Percentiles rank a stretch among this genome's conserved stretches.
phyloP scores from a whole-genome alignment of 179 eudicot species.

The Patellifolia procumbens region DNA sequence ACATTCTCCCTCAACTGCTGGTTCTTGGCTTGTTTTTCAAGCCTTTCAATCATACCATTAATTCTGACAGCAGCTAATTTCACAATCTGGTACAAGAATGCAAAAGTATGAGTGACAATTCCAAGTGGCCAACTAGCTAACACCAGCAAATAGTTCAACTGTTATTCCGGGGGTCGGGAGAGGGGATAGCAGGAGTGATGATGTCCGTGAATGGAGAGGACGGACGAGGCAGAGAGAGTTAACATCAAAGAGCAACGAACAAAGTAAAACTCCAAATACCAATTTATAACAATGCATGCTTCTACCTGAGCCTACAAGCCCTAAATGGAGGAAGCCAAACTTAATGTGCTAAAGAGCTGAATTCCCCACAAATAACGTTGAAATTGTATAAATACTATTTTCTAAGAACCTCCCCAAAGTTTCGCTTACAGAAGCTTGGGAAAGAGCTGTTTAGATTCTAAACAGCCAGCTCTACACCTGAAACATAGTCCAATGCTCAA shows the following conservation, averaged over 20 bases:
- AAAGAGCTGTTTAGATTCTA: background rate
- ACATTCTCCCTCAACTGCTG: constrained; percentile 79
- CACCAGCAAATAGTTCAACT: background rate
- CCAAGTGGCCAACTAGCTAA: background rate
- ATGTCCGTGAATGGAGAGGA: background rate
- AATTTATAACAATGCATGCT: background rate
- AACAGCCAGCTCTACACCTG: too few species aligned
- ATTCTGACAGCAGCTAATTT: constrained; percentile 97
- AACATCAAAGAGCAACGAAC: background rate
- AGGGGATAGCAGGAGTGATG: background rate
- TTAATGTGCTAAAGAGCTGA: background rate
- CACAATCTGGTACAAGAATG: constrained; percentile 51
- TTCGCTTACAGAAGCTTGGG: background rate
- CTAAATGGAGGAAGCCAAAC: background rate
- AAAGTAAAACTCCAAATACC: background rate
- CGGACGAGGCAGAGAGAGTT: background rate
- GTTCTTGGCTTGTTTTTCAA: constrained; percentile 40
- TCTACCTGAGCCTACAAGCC: background rate
- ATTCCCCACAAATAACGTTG: background rate
- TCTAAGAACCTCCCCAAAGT: background rate
- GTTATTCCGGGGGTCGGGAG: background rate
- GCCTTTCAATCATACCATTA: constrained; percentile 91
- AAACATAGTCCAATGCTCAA: too few species aligned
- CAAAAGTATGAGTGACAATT: background rate
- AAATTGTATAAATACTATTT: background rate